These are phyloP conservation scores for Aspergillus viridinutans DNA, from an alignment of 2,329 filamentous ascomycete genomes.

Conservation along the genomic window DNA sequence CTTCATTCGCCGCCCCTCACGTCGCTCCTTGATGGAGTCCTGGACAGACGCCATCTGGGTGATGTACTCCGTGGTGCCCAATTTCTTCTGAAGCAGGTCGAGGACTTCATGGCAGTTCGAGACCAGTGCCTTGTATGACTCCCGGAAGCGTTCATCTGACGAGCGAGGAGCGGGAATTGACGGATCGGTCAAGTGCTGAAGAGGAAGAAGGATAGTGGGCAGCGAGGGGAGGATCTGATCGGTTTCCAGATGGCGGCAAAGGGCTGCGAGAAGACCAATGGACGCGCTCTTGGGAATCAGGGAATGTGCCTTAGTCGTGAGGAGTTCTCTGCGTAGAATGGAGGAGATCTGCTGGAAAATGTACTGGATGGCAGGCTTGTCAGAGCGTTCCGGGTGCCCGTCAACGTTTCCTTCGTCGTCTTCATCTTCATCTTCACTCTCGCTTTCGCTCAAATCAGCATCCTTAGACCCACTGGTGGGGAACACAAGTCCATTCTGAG, in stretches of 20 bases:
- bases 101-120: conserved; percentile 71
- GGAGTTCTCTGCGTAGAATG: conserved; percentile 71
- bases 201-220: conserved; percentile 59
- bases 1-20: conserved; percentile 74
- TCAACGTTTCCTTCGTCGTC: conserved; percentile 36
- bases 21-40: conserved; percentile 64
- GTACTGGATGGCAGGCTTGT: conserved; percentile 60
- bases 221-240: conserved; percentile 60
- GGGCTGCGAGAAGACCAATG: conserved; percentile 67
- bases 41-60: conserved; percentile 67
- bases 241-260: conserved; percentile 59
- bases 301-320: conserved; percentile 56
- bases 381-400: conserved; percentile 17
- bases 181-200: conserved; percentile 81
- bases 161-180: conserved; percentile 68
- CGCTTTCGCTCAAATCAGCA: conserved; percentile 34
- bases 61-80: conserved; percentile 79
- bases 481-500: conserved; percentile 51
- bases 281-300: conserved; percentile 72
- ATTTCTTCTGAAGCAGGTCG: conserved; percentile 75
- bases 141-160: conserved; percentile 64
- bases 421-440: conserved; percentile 44
- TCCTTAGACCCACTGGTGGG: conserved; percentile 39
- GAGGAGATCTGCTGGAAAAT: conserved; percentile 74
- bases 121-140: conserved; percentile 66